Percentiles rank a stretch among this genome's conserved stretches.
phyloP scores from a whole-genome alignment of 345 rosid species.

The Mallotus nudiflorus region DNA sequence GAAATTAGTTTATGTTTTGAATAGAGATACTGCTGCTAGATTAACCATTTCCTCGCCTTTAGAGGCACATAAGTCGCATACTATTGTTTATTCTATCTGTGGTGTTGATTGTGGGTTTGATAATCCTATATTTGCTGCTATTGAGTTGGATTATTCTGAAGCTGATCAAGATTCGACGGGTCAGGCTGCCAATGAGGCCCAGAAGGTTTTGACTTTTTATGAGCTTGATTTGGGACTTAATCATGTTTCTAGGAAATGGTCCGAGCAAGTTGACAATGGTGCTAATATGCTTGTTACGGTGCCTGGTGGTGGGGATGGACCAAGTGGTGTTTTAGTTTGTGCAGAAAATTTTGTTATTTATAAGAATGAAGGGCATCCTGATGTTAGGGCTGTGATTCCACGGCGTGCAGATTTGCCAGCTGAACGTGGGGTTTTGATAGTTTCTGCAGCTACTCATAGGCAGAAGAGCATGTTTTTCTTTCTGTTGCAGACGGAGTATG shows the following conservation, averaged over 20 bases:
- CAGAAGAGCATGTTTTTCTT: conserved; percentile 92
- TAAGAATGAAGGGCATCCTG: conserved; percentile 92
- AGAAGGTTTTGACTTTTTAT: conserved; percentile 89
- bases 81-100: conserved; percentile 75
- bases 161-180: conserved; percentile 94
- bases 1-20: conserved; percentile 90
- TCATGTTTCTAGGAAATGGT: conserved; percentile 97
- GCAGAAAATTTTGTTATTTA: conserved; percentile 97
- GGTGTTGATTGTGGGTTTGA: conserved; percentile 98
- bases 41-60: conserved; percentile 91
- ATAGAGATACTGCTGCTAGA: conserved; percentile 94
- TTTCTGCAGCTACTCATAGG: conserved; percentile 86
- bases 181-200: conserved; percentile 84
- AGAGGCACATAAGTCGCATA: conserved; percentile 95
- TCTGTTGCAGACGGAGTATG: conserved; percentile 93
- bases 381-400: conserved; percentile 90
- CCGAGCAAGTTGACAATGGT: conserved; percentile 92
- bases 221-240: conserved; percentile 97
- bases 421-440: conserved; percentile 88
- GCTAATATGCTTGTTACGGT: conserved; percentile 97
- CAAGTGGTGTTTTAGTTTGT: conserved; percentile 92
- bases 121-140: conserved; percentile 87
- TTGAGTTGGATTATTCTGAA: conserved; percentile 94
- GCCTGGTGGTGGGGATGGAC: conserved; percentile 98
- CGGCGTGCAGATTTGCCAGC: conserved; percentile 89